A percentile compares a stretch with the other conserved stretches of the same genome.
Conservation (phyloP, 148 eudicot species). For the Pouteria glomerata region DNA sequence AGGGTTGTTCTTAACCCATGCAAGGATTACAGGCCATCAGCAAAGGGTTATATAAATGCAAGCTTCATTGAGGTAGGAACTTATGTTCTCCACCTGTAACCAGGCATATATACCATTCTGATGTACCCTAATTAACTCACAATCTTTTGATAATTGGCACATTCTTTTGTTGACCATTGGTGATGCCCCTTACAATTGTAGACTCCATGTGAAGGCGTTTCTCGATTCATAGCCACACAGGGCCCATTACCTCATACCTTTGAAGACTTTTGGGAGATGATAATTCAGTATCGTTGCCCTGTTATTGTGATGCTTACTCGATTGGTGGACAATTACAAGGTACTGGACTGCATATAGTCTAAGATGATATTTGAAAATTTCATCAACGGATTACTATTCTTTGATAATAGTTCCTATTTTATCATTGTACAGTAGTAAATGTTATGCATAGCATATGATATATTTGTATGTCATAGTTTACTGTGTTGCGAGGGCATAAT, state of each 20-base stretch:
- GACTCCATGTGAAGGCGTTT: conserved; percentile 54
- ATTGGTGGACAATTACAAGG: conserved; percentile 75
- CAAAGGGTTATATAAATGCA: conserved; percentile 89
- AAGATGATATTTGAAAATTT: background rate
- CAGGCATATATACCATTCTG: background rate
- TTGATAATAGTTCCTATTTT: background rate
- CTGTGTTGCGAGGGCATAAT: no score
- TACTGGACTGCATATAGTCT: conserved; percentile 28
- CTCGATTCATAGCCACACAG: conserved; percentile 93
- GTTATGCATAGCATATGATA: no score
- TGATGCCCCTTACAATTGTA: conserved; percentile 27
- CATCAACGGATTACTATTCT: background rate
- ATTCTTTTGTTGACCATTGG: conserved; percentile 14
- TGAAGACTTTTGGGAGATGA: conserved; percentile 99
- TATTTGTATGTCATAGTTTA: no score
- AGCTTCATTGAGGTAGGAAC: conserved; percentile 59
- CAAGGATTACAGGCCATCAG: conserved; percentile 70
- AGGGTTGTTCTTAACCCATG: conserved; percentile 76
- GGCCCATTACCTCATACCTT: conserved; percentile 81
- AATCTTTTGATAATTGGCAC: no score
- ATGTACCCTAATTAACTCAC: background rate
- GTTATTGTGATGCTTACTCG: conserved; percentile 88
- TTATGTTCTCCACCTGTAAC: background rate
- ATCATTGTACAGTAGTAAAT: no score
- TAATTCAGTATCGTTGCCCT: conserved; percentile 75